Base-by-base conservation (phyloP, 352 stramenopile genomes). In the Phytophthora macrochlamydospora region DNA sequence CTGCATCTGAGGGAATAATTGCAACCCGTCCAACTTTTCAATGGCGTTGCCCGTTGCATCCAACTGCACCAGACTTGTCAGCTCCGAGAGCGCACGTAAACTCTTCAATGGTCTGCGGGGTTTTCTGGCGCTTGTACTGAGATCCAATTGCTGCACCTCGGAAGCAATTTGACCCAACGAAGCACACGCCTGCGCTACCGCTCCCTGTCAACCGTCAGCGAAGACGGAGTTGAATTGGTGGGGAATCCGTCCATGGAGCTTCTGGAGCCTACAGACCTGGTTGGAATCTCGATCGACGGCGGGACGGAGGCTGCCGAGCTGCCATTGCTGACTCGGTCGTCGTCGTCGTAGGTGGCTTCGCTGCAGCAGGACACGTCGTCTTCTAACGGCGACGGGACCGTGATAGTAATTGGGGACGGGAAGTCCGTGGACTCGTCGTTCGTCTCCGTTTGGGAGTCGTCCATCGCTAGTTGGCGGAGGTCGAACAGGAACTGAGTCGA, bases 41-140 rank as follows among this genome's bases (percentile, higher is more conserved):
- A 94, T 65, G 8, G 75, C 75, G 67, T 95, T 89, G n/a, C 85
- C 83, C 4, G 84, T 73, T 8, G 89, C 72, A 24, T 94, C 75
- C 3, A 95, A 62, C 2, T 81, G 62, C 37, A 73, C 71, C 12
- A 95, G 67, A 43, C 77, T 85, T 7, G 43, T 59, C 44, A 90
- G 87, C 8, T 76, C 68, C 0, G 50, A 69, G 14, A 95, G 67
- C 6, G 76, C 78, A 48, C 72, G 67, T 2, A 92, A 49, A 24
- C 63, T 85, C 69, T 93, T 92, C n/a, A 91, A 72, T 8, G 77
- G 59, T 55, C 79, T 81, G 51, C 76, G 79, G 3, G 71, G 75
- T 43, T 81, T 89, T 43, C 79, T 89, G 0, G 72, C 61, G 8
- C 67, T 75, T 4, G 65, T 73, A 45, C 81, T 89, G 49, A 90